Conservation (phyloP, 2,329 filamentous ascomycete species). For the Fusarium acutatum region DNA sequence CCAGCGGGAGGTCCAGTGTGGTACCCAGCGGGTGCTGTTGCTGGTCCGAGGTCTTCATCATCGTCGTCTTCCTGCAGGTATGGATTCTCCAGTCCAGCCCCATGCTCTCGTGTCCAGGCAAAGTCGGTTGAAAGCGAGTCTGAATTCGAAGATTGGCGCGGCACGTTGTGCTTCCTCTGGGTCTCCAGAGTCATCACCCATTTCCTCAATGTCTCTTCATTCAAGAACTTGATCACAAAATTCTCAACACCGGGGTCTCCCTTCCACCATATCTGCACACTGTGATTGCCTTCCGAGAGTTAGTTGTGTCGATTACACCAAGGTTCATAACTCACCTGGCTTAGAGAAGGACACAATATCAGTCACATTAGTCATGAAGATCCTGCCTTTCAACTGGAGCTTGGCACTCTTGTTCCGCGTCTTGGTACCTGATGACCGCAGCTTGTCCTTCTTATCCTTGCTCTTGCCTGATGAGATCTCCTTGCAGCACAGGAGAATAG, state of each 20-base stretch:
- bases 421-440: conserved; percentile 65
- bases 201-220: conserved; percentile 92
- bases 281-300: conserved; percentile 77
- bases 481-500: conserved; percentile 96
- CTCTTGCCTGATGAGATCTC: conserved; percentile 86
- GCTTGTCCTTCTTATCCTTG: conserved; percentile 79
- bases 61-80: conserved; percentile 72
- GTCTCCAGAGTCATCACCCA: conserved; percentile 84
- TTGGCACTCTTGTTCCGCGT: conserved; percentile 74
- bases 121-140: conserved; percentile 75
- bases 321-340: conserved; percentile 69
- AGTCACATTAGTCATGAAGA: conserved; percentile 99
- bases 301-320: conserved; percentile 24
- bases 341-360: conserved; percentile 89
- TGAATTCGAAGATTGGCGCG: conserved; percentile 56
- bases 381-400: conserved; percentile 93
- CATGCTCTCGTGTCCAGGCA: conserved; percentile 77
- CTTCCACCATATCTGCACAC: conserved; percentile 98
- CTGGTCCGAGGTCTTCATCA: conserved; percentile 61
- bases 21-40: conserved; percentile 49
- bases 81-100: conserved; percentile 78
- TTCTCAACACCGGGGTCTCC: conserved; percentile 95
- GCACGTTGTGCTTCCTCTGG: conserved; percentile 72
- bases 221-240: conserved; percentile 92
- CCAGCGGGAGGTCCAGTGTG: conserved; percentile 41